Evolutionary conservation across 192 early-diverging fungal species (phyloP).

Genomic region (Coemansia sp.): DNA sequence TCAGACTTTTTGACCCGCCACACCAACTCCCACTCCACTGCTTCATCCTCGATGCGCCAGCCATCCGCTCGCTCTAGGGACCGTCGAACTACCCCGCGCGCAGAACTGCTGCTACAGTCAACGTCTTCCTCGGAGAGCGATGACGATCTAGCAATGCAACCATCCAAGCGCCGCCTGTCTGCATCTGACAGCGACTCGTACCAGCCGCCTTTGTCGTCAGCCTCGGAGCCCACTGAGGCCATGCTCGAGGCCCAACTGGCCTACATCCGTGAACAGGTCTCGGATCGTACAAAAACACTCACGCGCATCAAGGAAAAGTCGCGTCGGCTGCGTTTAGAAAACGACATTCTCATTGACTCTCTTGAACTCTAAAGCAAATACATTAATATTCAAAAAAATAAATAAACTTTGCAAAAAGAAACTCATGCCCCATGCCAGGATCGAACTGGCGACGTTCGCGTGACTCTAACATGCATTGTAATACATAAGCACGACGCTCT

Average conservation of each 20-base stretch:
- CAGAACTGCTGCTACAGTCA: neutral
- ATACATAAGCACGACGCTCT: slow-evolving; percentile 55
- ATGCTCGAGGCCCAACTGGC: slow-evolving; percentile 36
- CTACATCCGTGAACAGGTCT: slow-evolving; percentile 32
- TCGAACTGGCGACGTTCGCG: slow-evolving; percentile 58
- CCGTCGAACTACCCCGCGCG: neutral
- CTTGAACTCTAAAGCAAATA: slow-evolving; percentile 13
- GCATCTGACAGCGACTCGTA: neutral
- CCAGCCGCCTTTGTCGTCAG: neutral
- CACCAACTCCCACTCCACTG: slow-evolving; percentile 19
- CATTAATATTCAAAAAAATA: neutral
- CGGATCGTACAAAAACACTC: slow-evolving; percentile 23
- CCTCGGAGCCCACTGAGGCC: slow-evolving; percentile 15
- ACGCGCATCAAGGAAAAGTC: slow-evolving; percentile 23
- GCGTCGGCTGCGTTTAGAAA: slow-evolving; percentile 45
- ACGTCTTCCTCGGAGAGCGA: neutral
- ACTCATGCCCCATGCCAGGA: slow-evolving; percentile 51
- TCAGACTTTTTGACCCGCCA: slow-evolving; percentile 69
- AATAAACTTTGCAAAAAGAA: neutral
- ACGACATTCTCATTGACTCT: slow-evolving; percentile 43
- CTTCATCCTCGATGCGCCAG: neutral
- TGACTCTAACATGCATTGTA: slow-evolving; percentile 40
- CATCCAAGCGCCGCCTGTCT: neutral
- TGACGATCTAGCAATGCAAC: neutral
- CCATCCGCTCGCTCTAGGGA: neutral